A percentile compares a stretch with the other conserved stretches of the same genome.
Evolutionary conservation across 2,329 filamentous ascomycete species (phyloP).

Genomic region (Colletotrichum ledebouriae): DNA sequence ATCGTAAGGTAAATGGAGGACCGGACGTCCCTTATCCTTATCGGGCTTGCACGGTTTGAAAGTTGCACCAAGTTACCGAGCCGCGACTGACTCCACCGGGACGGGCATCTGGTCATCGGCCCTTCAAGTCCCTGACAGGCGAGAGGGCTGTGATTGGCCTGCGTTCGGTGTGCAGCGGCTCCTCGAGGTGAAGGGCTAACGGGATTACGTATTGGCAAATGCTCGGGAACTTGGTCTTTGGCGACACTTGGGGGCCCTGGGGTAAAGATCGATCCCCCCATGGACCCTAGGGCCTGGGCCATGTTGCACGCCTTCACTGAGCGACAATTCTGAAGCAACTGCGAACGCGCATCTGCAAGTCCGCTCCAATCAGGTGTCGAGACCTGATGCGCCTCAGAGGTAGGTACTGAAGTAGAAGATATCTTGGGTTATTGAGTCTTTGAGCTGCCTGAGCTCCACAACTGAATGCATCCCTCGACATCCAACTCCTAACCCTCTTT

Average conservation of each 20-base stretch:
- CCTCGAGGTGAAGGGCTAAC: conserved; percentile 11
- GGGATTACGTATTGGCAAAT: conserved; percentile 24
- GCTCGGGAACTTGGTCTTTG: not conserved
- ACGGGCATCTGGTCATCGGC: conserved; percentile 18
- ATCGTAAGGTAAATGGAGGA: conserved; percentile 20
- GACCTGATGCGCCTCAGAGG: not conserved
- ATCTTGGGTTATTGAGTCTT: not conserved
- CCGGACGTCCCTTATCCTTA: conserved; percentile 38
- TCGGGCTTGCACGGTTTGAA: conserved; percentile 24
- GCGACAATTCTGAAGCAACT: conserved; percentile 28
- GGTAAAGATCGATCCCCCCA: conserved; percentile 13
- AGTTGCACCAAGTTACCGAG: conserved; percentile 31
- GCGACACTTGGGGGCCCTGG: not conserved
- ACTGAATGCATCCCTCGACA: too few species aligned
- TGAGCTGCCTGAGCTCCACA: too few species aligned
- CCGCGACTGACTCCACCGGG: conserved; percentile 32
- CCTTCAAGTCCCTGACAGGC: not conserved
- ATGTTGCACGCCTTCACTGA: not conserved
- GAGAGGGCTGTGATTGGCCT: conserved; percentile 15
- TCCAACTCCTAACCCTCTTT: too few species aligned
- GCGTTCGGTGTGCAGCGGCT: conserved; percentile 11
- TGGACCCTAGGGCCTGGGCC: conserved; percentile 23
- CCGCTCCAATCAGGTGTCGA: not conserved
- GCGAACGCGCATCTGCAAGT: conserved; percentile 4
- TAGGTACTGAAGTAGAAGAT: too few species aligned